These are phyloP conservation scores for Trichoderma harzianum DNA, from an alignment of 2,329 filamentous ascomycete genomes.

Conservation along the genomic window DNA sequence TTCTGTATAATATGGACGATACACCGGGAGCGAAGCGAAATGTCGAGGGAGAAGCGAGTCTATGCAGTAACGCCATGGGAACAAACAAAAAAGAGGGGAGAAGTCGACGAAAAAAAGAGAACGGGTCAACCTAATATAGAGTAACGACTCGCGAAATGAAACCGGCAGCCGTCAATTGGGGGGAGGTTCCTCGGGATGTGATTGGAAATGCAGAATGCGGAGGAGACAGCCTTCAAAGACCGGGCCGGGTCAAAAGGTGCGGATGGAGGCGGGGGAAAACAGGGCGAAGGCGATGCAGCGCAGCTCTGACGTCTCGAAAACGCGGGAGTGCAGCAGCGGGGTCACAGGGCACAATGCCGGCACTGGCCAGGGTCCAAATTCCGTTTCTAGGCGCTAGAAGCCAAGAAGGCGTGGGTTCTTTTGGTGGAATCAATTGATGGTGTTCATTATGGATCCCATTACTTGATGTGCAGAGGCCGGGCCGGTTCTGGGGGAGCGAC, in stretches of 20 bases:
- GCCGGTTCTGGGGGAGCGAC: background rate
- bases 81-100: background rate
- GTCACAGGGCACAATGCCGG: background rate
- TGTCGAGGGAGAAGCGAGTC: constrained; percentile 29
- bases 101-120: background rate
- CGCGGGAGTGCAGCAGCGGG: background rate
- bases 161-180: background rate
- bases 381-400: background rate
- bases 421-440: background rate
- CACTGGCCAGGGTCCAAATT: background rate
- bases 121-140: background rate
- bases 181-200: background rate
- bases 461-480: background rate
- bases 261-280: constrained; percentile 1
- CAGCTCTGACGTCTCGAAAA: background rate
- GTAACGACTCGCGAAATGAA: background rate
- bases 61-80: constrained; percentile 33
- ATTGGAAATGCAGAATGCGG: constrained; percentile 17
- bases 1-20: constrained; percentile 31
- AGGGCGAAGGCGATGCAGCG: background rate
- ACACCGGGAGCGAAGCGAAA: constrained; percentile 31
- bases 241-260: constrained; percentile 9
- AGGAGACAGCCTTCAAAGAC: background rate
- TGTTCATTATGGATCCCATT: background rate
- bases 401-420: background rate